Conservation (phyloP, 495 filamentous ascomycete genomes). For the Neohortaea acidophila region DNA sequence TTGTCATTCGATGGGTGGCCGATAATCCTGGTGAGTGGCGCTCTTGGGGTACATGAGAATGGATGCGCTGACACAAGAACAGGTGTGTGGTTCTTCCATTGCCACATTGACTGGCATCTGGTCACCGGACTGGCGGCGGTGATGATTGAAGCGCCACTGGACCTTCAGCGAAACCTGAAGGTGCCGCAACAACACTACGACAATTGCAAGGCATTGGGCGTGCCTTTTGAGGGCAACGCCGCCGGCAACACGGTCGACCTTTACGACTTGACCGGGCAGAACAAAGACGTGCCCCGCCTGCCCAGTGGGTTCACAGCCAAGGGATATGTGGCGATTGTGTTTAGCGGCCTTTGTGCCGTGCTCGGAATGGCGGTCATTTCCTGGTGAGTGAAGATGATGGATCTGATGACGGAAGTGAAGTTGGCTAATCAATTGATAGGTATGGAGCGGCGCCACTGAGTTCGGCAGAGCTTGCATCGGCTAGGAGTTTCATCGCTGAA, state of each 20-base stretch:
- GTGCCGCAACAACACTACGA: constrained; percentile 50
- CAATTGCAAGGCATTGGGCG: constrained; percentile 38
- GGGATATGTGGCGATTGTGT: constrained; percentile 39
- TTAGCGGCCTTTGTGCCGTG: constrained; percentile 55
- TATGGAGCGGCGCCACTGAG: constrained; percentile 19
- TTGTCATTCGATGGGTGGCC: constrained; percentile 33
- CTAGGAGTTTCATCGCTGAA: constrained; percentile 10
- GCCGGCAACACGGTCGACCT: constrained; percentile 51
- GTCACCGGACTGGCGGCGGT: constrained; percentile 55
- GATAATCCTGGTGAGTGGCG: constrained; percentile 45
- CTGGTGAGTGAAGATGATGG: constrained; percentile 43
- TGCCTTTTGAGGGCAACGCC: constrained; percentile 52
- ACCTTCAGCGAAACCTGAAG: constrained; percentile 41
- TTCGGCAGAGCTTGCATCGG: constrained; percentile 12
- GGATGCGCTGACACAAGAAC: constrained; percentile 8
- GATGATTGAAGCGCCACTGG: constrained; percentile 53
- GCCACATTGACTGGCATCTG: constrained; percentile 71
- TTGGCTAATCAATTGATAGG: constrained; percentile 9
- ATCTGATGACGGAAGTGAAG: background rate
- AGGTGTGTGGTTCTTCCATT: constrained; percentile 65
- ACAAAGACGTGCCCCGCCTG: constrained; percentile 37
- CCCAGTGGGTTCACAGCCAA: constrained; percentile 56
- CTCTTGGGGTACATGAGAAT: constrained; percentile 15
- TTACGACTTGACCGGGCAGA: constrained; percentile 50
- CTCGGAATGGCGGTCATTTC: constrained; percentile 53